These are phyloP conservation scores for Aschersonia sp. DNA, from an alignment of 2,329 filamentous ascomycete species.

Conservation along the genomic window DNA sequence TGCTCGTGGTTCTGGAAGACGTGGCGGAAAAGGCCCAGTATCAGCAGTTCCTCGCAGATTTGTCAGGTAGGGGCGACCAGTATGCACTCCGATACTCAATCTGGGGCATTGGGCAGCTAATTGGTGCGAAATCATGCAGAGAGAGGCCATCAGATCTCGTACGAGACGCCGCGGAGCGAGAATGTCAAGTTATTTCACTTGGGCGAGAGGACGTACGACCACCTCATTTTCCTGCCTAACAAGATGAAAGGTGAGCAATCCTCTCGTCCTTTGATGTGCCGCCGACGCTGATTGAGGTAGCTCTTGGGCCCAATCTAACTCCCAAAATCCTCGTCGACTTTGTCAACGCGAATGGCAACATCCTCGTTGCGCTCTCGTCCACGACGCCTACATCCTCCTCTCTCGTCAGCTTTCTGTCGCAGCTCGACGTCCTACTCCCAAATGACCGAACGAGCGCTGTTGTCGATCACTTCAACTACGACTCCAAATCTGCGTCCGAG, in stretches of 20 bases:
- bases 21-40: slow-evolving; percentile 68
- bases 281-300: slow-evolving; percentile 24
- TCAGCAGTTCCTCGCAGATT: slow-evolving; percentile 63
- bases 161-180: slow-evolving; percentile 73
- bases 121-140: slow-evolving; percentile 29
- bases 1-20: slow-evolving; percentile 81
- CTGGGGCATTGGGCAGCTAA: no score
- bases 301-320: slow-evolving; percentile 76
- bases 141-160: slow-evolving; percentile 68
- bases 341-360: slow-evolving; percentile 80
- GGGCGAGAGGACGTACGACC: slow-evolving; percentile 81
- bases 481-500: slow-evolving; percentile 60
- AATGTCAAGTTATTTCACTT: slow-evolving; percentile 67
- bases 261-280: background rate
- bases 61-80: slow-evolving; percentile 40
- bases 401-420: slow-evolving; percentile 64
- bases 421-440: slow-evolving; percentile 82
- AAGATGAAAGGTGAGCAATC: slow-evolving; percentile 67
- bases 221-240: slow-evolving; percentile 75
- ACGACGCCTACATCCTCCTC: slow-evolving; percentile 54
- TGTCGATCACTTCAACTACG: slow-evolving; percentile 94
- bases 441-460: slow-evolving; percentile 72
- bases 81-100: no score
- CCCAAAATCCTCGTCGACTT: slow-evolving; percentile 82
- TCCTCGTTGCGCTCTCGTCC: slow-evolving; percentile 73